These are phyloP conservation scores for Dothistroma pini DNA, from an alignment of 2,329 filamentous ascomycete genomes.

Conservation along the genomic window DNA sequence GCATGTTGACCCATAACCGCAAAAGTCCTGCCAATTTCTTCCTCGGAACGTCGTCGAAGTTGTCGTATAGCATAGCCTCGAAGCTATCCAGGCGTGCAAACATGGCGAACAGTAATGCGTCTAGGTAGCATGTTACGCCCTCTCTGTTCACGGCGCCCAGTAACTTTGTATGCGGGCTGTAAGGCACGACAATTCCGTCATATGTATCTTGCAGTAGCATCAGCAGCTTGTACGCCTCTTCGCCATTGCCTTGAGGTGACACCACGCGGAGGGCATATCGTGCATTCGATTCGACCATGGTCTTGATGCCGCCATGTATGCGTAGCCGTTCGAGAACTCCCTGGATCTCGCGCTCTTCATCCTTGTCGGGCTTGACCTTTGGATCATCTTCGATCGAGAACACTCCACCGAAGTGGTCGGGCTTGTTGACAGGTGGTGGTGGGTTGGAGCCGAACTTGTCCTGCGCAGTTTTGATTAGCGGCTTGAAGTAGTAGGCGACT, in stretches of 20 bases:
- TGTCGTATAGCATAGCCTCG: slow-evolving; percentile 83
- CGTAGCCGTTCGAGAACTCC: slow-evolving; percentile 51
- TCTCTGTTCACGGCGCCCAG: slow-evolving; percentile 82
- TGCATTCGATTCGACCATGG: slow-evolving; percentile 59
- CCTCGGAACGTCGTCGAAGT: slow-evolving; percentile 68
- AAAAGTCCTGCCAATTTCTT: slow-evolving; percentile 73
- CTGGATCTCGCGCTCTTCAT: slow-evolving; percentile 56
- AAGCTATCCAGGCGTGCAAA: slow-evolving; percentile 87
- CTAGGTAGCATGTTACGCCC: slow-evolving; percentile 90
- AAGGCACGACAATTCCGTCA: slow-evolving; percentile 71
- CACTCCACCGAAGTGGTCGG: slow-evolving; percentile 60
- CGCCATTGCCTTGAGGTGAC: slow-evolving; percentile 65
- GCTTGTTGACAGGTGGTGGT: slow-evolving; percentile 36
- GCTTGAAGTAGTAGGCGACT: not conserved
- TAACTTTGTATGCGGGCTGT: slow-evolving; percentile 67
- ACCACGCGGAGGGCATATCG: slow-evolving; percentile 59
- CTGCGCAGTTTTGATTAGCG: slow-evolving; percentile 16
- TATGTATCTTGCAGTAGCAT: slow-evolving; percentile 76
- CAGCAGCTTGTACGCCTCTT: slow-evolving; percentile 73
- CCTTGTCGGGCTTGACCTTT: slow-evolving; percentile 54
- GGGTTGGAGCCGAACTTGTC: slow-evolving; percentile 9
- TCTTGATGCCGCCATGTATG: slow-evolving; percentile 53
- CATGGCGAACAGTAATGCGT: slow-evolving; percentile 91
- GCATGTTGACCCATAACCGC: slow-evolving; percentile 88
- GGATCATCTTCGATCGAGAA: slow-evolving; percentile 57